Evolutionary conservation across 176 grass and related monocot genomes (phyloP).

Genomic region (Ampelocalamus luodianensis): DNA sequence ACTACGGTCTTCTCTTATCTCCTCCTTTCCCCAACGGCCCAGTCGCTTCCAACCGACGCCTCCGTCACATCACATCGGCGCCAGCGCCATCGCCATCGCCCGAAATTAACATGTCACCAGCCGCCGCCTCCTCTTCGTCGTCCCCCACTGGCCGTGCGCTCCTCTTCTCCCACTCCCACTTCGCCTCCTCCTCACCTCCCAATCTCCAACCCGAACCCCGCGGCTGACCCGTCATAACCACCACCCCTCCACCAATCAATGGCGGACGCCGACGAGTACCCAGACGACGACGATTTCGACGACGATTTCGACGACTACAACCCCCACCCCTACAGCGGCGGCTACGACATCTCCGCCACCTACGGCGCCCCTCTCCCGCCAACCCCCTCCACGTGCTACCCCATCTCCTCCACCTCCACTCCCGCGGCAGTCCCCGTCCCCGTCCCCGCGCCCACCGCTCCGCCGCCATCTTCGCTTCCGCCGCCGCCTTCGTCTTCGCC

Average conservation of each 20-base stretch:
- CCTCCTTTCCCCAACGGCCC: neutral
- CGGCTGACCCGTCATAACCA: neutral
- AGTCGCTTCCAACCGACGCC: slow-evolving; percentile 32
- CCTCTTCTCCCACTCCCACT: neutral
- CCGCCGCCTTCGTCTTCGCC: neutral
- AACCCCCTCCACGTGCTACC: slow-evolving; percentile 48
- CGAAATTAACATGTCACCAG: slow-evolving; percentile 43
- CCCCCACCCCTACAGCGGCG: slow-evolving; percentile 81
- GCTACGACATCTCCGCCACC: slow-evolving; percentile 75
- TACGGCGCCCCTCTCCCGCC: slow-evolving; percentile 66
- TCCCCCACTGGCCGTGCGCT: neutral
- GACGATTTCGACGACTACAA: slow-evolving; percentile 86
- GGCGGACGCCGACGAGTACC: slow-evolving; percentile 14
- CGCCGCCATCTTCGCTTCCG: neutral
- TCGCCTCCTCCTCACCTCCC: neutral
- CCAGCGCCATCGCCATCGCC: slow-evolving; percentile 35
- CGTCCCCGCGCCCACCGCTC: neutral
- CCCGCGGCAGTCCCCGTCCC: slow-evolving; percentile 8
- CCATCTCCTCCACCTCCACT: slow-evolving; percentile 30
- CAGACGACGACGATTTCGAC: no score
- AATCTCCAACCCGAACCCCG: neutral
- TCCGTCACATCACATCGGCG: neutral
- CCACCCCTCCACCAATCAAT: neutral
- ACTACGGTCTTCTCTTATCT: neutral
- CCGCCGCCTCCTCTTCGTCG: neutral